Base-by-base conservation (phyloP, 1,284 basidiomycete species). In the Cryptococcus maquisensis region DNA sequence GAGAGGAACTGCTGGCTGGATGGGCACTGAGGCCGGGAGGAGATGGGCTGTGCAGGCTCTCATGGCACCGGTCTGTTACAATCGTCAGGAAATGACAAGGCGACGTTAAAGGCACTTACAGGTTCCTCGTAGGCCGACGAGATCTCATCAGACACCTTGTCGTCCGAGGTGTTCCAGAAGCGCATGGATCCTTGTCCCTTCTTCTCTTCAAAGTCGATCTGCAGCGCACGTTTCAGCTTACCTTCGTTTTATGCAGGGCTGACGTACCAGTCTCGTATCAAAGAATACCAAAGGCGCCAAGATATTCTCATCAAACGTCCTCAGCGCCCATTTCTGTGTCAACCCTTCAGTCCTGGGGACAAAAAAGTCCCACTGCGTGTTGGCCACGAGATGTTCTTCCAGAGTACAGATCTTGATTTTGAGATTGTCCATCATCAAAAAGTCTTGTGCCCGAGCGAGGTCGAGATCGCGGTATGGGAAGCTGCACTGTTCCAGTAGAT, bases 271-370 rank as follows among this genome's bases (percentile, higher is more conserved):
- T 21, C 88, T 83, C 15, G 95, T 92, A 63, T 95, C 90, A 64
- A 98, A 98, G 43, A 97, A 80, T 66, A 87, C 86, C 90, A 85
- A 97, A 1, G 95, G 90, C 0, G 93, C 92, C 37, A 98, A 79
- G 55, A 98, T 94, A 53, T 90, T 86, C 78, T 98, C 96, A 71
- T 98, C 96, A 70, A 98, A 98, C 4, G 89, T 87, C 28, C 92
- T 84, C 52, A 98, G 79, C 23, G 85, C 85, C 73, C 94, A 98
- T 74, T 97, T 97, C 68, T 87, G 82, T 3, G 92, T 88, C 16
- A 85, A 78, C 56, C 84, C 81, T 26, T 83, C 83, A 2, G 93
- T 88, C 52, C 83, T 79, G 23, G 94, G 81, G 12, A 93, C 87
- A 35, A 86, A 82, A 65, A 98, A 94, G 70, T 96, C 92, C 76